Evolutionary conservation across 257 asterid species (phyloP).

Genomic region (Solanum lycopersicoides): DNA sequence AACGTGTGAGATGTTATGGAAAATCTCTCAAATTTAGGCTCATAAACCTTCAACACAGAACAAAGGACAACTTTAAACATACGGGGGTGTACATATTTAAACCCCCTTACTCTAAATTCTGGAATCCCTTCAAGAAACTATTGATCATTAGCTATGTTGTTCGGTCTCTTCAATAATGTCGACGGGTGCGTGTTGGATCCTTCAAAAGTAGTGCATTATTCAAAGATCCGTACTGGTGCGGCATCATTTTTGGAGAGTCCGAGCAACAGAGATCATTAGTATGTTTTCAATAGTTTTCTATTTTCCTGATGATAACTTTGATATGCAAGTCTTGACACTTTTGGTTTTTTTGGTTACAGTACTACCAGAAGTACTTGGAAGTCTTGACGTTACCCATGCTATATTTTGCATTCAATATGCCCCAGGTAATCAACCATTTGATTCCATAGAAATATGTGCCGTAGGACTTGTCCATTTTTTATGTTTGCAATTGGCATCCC

Average conservation of each 20-base stretch:
- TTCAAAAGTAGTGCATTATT: neutral
- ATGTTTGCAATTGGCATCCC: neutral
- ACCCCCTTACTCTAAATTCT: neutral
- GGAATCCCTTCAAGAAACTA: neutral
- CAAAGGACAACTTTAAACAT: neutral
- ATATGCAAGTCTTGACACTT: conserved; percentile 6
- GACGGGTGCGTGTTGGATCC: neutral
- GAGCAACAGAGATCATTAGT: neutral
- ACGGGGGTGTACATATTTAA: neutral
- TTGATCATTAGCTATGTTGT: neutral
- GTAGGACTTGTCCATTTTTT: neutral
- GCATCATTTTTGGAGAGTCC: neutral
- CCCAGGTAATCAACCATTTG: conserved; percentile 47
- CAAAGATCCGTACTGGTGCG: neutral
- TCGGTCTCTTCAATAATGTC: neutral
- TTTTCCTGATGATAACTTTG: neutral
- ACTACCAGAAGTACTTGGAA: conserved; percentile 54
- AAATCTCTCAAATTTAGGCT: neutral
- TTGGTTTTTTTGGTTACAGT: conserved; percentile 23
- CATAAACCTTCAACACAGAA: neutral
- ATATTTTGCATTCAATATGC: conserved; percentile 45
- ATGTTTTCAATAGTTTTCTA: neutral
- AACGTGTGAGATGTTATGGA: neutral
- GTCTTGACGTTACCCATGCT: conserved; percentile 57
- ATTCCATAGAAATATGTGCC: neutral